A percentile compares a stretch with the other conserved stretches of the same genome.
Conservation (phyloP, 2,329 filamentous ascomycete genomes). For the Hypocreales sp. region DNA sequence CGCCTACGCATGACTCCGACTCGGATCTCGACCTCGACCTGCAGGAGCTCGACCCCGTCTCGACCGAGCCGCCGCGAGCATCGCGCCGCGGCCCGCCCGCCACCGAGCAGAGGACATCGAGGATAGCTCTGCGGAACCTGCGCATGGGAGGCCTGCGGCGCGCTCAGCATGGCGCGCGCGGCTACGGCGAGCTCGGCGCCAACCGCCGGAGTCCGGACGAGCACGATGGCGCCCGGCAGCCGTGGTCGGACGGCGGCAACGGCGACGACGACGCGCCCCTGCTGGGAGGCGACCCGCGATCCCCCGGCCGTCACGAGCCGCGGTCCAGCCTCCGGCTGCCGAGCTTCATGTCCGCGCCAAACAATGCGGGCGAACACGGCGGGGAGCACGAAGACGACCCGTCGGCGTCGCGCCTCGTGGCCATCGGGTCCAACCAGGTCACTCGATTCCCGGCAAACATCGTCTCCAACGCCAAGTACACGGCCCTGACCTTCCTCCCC, state of each 20-base stretch:
- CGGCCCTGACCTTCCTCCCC: conserved; percentile 83
- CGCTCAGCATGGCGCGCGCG: conserved; percentile 34
- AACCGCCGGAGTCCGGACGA: conserved; percentile 46
- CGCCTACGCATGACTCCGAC: conserved; percentile 53
- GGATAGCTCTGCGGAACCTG: conserved; percentile 57
- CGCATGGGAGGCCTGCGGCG: conserved; percentile 50
- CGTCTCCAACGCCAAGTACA: conserved; percentile 96
- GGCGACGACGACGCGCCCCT: conserved; percentile 61
- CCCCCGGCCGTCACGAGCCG: conserved; percentile 13
- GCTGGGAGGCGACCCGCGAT: conserved; percentile 27
- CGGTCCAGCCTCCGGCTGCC: conserved; percentile 46
- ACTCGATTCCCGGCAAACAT: conserved; percentile 77
- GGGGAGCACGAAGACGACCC: conserved; percentile 42
- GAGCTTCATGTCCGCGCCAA: conserved; percentile 42
- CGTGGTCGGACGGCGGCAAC: conserved; percentile 42
- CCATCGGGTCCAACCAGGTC: conserved; percentile 59
- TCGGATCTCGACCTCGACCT: conserved; percentile 60
- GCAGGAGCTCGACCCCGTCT: conserved; percentile 59
- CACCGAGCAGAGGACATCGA: conserved; percentile 29
- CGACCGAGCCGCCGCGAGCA: conserved; percentile 18
- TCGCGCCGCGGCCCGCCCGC: conserved; percentile 12
- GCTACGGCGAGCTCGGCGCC: conserved; percentile 45
- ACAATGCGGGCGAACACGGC: conserved; percentile 19
- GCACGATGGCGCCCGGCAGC: conserved; percentile 34
- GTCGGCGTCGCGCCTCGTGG: conserved; percentile 56